Evolutionary conservation across 2,329 filamentous ascomycete genomes (phyloP), one percentile per base, ranked within the genome.

Genomic region (Fusarium armeniacum): DNA sequence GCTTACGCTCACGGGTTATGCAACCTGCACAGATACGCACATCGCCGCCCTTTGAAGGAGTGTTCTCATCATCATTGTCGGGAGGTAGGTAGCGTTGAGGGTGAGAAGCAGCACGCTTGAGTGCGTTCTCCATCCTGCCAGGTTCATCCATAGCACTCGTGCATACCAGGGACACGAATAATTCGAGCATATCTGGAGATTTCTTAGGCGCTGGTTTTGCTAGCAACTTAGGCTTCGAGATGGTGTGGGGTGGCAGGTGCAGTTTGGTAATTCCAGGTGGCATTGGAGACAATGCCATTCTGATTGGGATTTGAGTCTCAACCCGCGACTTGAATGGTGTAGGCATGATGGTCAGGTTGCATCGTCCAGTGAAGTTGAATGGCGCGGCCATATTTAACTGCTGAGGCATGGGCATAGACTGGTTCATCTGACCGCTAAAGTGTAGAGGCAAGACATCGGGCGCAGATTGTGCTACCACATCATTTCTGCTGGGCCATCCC

Each of bases 281-380:
- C 47, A 97, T 83, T 22, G 92, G 89, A 60, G 89, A 90, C 40
- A 98, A 81, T 0, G 90, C 91, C 79, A 98, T 86, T 74, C 91
- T 91, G 72, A 98, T 93, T 11, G 92, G 93, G 72, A 98, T 98
- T 77, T 98, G 96, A 0, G 96, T 98, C 82, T 99, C 96, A 20
- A 98, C 96, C 24, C 96, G 90, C 18, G 94, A 97, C 80, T 98
- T 98, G 59, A 88, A 78, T 7, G 91, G 91, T 5, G 89, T 92
- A 7, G 89, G 88, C 67, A 90, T 85, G 44, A 93, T 87, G 15
- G 85, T 86, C 40, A 93, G 78, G 52, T 81, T 80, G 52, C 80
- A 85, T 20, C 72, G 73, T 30, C 76, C 71, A 20, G 71, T 75
- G 45, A 79, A 81, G 38, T 72, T 77, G 46, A 76, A 80, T 13